phyloP scores from a whole-genome alignment of 148 eudicot species.

The Nepenthes mirabilis region DNA sequence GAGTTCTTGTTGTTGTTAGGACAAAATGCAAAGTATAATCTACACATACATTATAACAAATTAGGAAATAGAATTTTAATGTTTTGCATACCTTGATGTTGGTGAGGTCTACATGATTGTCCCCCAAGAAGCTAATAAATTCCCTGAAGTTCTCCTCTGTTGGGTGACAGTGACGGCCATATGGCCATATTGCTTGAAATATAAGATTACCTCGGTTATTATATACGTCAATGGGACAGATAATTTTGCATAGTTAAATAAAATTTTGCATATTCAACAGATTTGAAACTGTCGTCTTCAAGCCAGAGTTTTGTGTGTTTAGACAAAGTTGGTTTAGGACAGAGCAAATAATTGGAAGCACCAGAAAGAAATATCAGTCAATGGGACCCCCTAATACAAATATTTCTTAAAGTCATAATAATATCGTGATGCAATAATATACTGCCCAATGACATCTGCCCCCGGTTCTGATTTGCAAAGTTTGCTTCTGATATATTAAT shows the following conservation, averaged over 20 bases:
- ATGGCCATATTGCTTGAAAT: constrained; percentile 85
- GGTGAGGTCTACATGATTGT: constrained; percentile 62
- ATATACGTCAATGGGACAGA: neutral
- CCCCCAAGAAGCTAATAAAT: constrained; percentile 67
- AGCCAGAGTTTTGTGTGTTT: too few species aligned
- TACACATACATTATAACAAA: neutral
- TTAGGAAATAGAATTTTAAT: neutral
- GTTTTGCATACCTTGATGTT: constrained; percentile 58
- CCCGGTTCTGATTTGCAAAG: too few species aligned
- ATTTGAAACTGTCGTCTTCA: too few species aligned
- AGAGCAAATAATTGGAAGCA: too few species aligned
- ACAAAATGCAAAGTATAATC: neutral
- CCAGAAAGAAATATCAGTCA: too few species aligned
- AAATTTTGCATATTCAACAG: too few species aligned
- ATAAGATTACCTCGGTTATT: neutral
- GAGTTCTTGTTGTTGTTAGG: neutral
- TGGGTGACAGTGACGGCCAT: constrained; percentile 88
- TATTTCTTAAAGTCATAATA: neutral
- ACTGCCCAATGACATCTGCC: too few species aligned
- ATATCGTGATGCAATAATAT: too few species aligned
- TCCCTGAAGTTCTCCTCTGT: constrained; percentile 86
- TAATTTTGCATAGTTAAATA: too few species aligned
- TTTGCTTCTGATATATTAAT: too few species aligned
- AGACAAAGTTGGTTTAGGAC: too few species aligned
- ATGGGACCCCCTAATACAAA: neutral